These are phyloP conservation scores for Arthrobotrys entomopaga DNA, from an alignment of 2,329 filamentous ascomycete genomes.

Conservation along the genomic window DNA sequence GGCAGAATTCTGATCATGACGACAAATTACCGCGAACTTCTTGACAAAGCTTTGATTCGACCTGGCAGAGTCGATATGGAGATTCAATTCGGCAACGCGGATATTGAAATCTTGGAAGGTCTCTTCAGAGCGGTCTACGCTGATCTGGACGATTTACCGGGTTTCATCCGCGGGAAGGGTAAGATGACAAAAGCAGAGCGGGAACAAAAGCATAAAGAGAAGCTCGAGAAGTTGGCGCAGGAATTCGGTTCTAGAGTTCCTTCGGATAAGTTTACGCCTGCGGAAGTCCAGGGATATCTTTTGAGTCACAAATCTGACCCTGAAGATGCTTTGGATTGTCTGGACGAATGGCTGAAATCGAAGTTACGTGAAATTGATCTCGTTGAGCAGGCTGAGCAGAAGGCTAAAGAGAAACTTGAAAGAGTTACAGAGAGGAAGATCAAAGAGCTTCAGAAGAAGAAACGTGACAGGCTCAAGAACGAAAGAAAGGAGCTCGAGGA, in stretches of 20 bases:
- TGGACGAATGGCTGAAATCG: constrained; percentile 66
- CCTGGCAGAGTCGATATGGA: constrained; percentile 64
- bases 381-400: constrained; percentile 73
- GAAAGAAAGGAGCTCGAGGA: constrained; percentile 65
- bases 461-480: constrained; percentile 63
- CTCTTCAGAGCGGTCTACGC: constrained; percentile 72
- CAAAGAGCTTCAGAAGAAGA: constrained; percentile 60
- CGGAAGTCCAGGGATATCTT: constrained; percentile 71
- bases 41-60: constrained; percentile 59
- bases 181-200: constrained; percentile 61
- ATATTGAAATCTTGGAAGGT: constrained; percentile 66
- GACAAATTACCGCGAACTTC: constrained; percentile 59
- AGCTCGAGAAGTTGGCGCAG: constrained; percentile 62
- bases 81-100: constrained; percentile 70
- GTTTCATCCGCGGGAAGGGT: constrained; percentile 26
- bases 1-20: constrained; percentile 60
- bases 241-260: constrained; percentile 68
- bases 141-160: constrained; percentile 59
- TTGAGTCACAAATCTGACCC: constrained; percentile 69
- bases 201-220: constrained; percentile 63
- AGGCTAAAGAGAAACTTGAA: constrained; percentile 71
- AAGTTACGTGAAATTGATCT: constrained; percentile 69
- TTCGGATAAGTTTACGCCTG: constrained; percentile 69
- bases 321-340: constrained; percentile 65
- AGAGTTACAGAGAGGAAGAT: constrained; percentile 61